Base-by-base conservation (phyloP, 2,329 filamentous ascomycete genomes). In the Aspergillaceae sp. region DNA sequence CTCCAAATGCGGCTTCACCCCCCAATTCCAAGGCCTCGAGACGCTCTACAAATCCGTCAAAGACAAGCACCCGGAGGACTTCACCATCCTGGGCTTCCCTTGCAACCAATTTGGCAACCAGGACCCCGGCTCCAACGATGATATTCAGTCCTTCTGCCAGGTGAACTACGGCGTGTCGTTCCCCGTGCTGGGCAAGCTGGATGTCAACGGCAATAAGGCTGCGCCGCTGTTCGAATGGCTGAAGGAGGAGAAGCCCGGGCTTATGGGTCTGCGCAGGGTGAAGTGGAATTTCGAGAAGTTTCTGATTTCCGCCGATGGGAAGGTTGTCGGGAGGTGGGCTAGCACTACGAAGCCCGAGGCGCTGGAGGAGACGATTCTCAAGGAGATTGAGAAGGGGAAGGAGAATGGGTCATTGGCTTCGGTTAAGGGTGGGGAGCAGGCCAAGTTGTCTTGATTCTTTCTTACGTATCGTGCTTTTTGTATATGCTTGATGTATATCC, bases 251-350 rank as follows among this genome's bases (percentile, higher is more conserved):
- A 84, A 88, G 75, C 79, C 91, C 1, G 90, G 92, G 26, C 62
- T 96, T 46, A 72, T 97, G 72, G 92, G 92, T 19, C 67, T 97
- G 63, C 91, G 94, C 83, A 72, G 83, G 51, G 77, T 98, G 60
- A 96, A 97, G 84, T 98, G 92, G 92, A 98, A 98, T 74, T 98
- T 97, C 74, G 92, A 98, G 71, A 98, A 98, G 80, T 98, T 96
- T 72, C 73, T 98, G 53, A 75, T 98, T 54, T 85, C 84, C 50
- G 79, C 80, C 51, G 88, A 97, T 68, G 92, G 92, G 28, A 78
- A 84, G 71, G 88, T 97, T 57, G 85, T 86, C 71, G 78, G 78
- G 29, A 76, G 92, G 54, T 98, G 89, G 88, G 86, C 87, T 32
- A 91, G 86, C 68, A 86, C 82, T 11, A 88, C 86, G 49, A 92